Conservation (phyloP, 441 rosid species). For the Adansonia madagascariensis region DNA sequence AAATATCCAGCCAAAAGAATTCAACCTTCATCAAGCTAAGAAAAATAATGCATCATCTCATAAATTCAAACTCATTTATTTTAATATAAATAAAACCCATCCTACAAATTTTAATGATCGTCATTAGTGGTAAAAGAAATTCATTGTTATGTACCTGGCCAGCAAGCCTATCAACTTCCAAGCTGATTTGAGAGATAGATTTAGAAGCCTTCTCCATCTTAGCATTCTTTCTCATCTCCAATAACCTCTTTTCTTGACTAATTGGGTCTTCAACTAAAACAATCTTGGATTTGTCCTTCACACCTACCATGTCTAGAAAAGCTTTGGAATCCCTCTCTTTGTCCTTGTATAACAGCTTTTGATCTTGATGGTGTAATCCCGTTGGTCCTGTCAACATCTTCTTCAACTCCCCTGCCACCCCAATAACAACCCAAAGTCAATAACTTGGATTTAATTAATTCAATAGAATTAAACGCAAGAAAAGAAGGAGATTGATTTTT, state of each 20-base stretch:
- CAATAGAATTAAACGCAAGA: no score
- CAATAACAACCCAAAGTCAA: background rate
- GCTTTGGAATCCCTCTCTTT: conserved; percentile 91
- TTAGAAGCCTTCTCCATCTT: conserved; percentile 88
- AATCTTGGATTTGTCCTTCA: conserved; percentile 87
- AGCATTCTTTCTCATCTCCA: conserved; percentile 83
- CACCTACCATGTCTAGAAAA: conserved; percentile 86
- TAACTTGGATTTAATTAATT: background rate
- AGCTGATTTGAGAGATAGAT: conserved; percentile 85
- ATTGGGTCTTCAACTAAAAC: conserved; percentile 83
- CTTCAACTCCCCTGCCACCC: conserved; percentile 83
- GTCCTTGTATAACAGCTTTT: conserved; percentile 82
- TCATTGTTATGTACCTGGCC: conserved; percentile 55
- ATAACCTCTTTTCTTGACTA: conserved; percentile 80
- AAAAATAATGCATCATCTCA: background rate
- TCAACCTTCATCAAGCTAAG: background rate
- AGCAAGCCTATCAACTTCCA: conserved; percentile 84
- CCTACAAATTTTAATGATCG: no score
- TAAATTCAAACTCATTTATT: no score
- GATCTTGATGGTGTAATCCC: conserved; percentile 88
- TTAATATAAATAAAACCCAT: no score
- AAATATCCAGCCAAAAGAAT: conserved; percentile 25
- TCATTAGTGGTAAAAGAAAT: no score
- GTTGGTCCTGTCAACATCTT: conserved; percentile 85
- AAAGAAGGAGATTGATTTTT: no score